phyloP scores from a whole-genome alignment of 2,329 filamentous ascomycete genomes.

The Penicillium frequentans region DNA sequence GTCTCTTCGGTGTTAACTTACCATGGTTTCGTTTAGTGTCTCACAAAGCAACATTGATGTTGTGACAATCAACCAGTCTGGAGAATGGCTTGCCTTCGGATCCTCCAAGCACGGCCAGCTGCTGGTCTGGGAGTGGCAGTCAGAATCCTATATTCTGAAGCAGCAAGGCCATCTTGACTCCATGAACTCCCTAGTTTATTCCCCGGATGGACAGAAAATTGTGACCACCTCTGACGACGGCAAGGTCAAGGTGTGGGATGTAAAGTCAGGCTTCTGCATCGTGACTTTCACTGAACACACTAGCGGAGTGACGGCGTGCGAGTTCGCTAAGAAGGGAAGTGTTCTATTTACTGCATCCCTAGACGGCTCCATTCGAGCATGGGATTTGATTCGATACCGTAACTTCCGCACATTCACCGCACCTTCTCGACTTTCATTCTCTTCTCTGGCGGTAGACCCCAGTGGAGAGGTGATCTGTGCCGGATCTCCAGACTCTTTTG shows the following conservation, averaged over 20 bases:
- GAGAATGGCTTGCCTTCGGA: conserved; percentile 96
- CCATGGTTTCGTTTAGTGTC: conserved; percentile 63
- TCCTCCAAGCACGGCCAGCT: conserved; percentile 93
- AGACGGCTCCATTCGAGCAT: conserved; percentile 90
- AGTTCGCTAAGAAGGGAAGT: conserved; percentile 93
- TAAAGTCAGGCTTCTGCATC: conserved; percentile 93
- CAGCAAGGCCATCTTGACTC: conserved; percentile 97
- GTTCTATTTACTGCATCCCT: conserved; percentile 94
- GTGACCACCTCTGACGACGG: conserved; percentile 95
- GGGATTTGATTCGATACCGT: conserved; percentile 92
- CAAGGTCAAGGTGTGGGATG: conserved; percentile 98
- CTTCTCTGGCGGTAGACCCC: conserved; percentile 92
- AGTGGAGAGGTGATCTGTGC: conserved; percentile 96
- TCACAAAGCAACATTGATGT: conserved; percentile 96
- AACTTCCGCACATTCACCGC: conserved; percentile 98
- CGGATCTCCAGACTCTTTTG: conserved; percentile 91
- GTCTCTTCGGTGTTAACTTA: neutral
- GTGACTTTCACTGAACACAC: conserved; percentile 98
- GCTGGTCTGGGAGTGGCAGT: conserved; percentile 99
- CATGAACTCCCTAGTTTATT: conserved; percentile 90
- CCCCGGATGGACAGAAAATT: conserved; percentile 88
- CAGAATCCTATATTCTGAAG: conserved; percentile 97
- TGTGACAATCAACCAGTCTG: conserved; percentile 88
- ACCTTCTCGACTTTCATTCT: conserved; percentile 86
- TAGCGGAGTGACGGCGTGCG: conserved; percentile 85